Conservation (phyloP, 78 protist species). For the Andalucia godoyi region DNA sequence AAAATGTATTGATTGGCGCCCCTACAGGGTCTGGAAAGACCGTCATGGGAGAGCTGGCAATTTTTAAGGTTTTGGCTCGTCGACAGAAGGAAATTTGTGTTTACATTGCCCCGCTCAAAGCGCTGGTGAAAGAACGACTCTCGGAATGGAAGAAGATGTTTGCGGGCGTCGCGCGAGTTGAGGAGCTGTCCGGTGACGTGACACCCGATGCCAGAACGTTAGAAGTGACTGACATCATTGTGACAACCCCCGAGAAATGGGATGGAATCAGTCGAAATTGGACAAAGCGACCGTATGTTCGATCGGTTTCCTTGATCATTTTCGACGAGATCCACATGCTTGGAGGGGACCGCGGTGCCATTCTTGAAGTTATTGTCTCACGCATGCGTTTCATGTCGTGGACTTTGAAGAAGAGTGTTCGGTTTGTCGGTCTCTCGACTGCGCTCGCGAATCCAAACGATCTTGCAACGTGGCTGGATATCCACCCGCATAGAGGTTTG, state of each 20-base stretch:
- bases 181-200: conserved; percentile 94
- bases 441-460: conserved; percentile 97
- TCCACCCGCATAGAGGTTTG: conserved; percentile 51
- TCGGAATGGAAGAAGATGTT: conserved; percentile 83
- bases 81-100: conserved; percentile 63
- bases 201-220: conserved; percentile 62
- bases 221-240: conserved; percentile 75
- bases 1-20: conserved; percentile 92
- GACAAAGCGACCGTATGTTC: conserved; percentile 75
- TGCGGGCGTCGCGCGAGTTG: conserved; percentile 26
- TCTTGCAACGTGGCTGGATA: conserved; percentile 93
- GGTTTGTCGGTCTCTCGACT: conserved; percentile 94
- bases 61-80: conserved; percentile 54
- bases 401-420: conserved; percentile 37
- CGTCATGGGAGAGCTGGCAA: conserved; percentile 91
- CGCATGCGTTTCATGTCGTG: conserved; percentile 75
- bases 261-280: conserved; percentile 92
- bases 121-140: conserved; percentile 97
- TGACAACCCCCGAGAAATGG: conserved; percentile 99
- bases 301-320: conserved; percentile 57
- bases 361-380: conserved; percentile 77
- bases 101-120: conserved; percentile 99
- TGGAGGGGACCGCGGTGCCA: conserved; percentile 93
- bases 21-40: conserved; percentile 86
- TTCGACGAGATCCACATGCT: conserved; percentile 95